Evolutionary conservation across 177 flowering plant species (phyloP).

Genomic region (Vitis hybrid): DNA sequence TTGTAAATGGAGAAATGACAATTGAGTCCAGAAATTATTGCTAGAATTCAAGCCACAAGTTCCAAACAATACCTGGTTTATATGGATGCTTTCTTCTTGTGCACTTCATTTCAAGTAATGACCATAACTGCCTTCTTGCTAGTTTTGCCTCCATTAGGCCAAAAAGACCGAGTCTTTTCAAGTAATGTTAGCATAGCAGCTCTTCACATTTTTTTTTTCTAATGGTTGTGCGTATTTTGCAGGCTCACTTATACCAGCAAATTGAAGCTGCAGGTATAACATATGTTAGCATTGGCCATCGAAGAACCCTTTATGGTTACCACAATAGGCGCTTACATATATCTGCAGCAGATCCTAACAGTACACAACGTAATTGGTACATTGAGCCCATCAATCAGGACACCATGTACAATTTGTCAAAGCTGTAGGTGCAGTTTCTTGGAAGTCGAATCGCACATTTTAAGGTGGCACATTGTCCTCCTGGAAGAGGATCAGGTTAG

Average conservation of each 20-base stretch:
- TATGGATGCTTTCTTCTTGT: neutral
- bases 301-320: constrained; percentile 57
- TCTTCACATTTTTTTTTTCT: neutral
- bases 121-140: neutral
- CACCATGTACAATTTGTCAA: constrained; percentile 16
- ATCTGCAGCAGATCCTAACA: constrained; percentile 38
- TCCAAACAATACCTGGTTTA: neutral
- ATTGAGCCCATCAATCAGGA: constrained; percentile 43
- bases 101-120: neutral
- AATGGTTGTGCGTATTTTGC: constrained; percentile 15
- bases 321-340: constrained; percentile 63
- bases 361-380: constrained; percentile 50
- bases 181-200: no score
- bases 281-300: constrained; percentile 82
- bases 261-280: constrained; percentile 82
- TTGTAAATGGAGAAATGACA: no score
- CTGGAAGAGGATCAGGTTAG: neutral
- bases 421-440: constrained; percentile 3
- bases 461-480: neutral
- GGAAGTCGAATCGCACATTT: neutral
- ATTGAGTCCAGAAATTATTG: neutral
- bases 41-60: neutral
- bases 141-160: no score
- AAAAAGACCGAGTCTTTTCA: no score
- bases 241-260: constrained; percentile 70